Percentiles rank a stretch among this genome's conserved stretches.
phyloP scores from a whole-genome alignment of 2,329 filamentous ascomycete genomes.

The Claviceps lovelessii region DNA sequence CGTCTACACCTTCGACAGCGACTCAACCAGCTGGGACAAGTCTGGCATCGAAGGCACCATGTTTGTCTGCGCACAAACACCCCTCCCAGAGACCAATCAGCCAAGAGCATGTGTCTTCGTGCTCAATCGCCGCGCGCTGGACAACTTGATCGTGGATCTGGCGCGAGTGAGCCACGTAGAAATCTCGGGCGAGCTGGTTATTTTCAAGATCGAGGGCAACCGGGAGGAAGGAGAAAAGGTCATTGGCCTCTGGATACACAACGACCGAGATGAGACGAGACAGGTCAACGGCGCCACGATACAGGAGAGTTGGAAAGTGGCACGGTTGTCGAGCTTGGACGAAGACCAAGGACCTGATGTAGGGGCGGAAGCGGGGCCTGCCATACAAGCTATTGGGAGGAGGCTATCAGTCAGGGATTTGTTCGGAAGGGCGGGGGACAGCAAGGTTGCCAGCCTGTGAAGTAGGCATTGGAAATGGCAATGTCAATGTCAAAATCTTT shows the following conservation, averaged over 20 bases:
- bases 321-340: slow-evolving; percentile 16
- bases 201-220: slow-evolving; percentile 27
- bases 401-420: slow-evolving; percentile 31
- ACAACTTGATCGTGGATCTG: slow-evolving; percentile 58
- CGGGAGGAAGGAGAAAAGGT: slow-evolving; percentile 25
- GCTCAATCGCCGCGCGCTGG: slow-evolving; percentile 55
- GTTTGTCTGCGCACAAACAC: slow-evolving; percentile 62
- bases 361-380: slow-evolving; percentile 24
- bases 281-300: slow-evolving; percentile 27
- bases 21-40: slow-evolving; percentile 65
- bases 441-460: slow-evolving; percentile 7
- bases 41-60: slow-evolving; percentile 72
- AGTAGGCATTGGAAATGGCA: background rate
- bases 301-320: slow-evolving; percentile 27
- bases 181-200: slow-evolving; percentile 40
- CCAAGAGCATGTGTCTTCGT: slow-evolving; percentile 49
- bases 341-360: slow-evolving; percentile 15
- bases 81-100: slow-evolving; percentile 20
- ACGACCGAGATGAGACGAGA: slow-evolving; percentile 31
- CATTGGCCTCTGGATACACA: slow-evolving; percentile 42
- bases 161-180: slow-evolving; percentile 48
- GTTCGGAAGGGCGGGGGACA: slow-evolving; percentile 24
- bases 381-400: slow-evolving; percentile 30
- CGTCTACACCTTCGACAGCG: slow-evolving; percentile 63
- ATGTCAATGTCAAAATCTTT: background rate